Evolutionary conservation across 768 basidiomycete genomes (phyloP).

Genomic region (Lactarius tabidus): DNA sequence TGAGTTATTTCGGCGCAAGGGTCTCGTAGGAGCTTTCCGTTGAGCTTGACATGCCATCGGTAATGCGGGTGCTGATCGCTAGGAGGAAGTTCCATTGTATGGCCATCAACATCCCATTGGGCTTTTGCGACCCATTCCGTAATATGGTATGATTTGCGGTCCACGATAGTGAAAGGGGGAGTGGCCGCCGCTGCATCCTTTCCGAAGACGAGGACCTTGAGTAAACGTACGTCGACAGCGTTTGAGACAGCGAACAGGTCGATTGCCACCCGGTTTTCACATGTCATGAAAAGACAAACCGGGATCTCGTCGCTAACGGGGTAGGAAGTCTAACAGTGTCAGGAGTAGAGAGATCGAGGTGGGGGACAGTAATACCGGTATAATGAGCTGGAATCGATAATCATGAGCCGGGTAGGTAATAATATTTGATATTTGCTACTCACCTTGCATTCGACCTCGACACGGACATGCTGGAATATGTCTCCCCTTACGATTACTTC

Average conservation of each 20-base stretch:
- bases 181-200: neutral
- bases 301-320: constrained; percentile 10
- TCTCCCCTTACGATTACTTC: constrained; percentile 7
- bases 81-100: neutral
- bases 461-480: neutral
- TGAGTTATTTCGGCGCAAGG: neutral
- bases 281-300: constrained; percentile 11
- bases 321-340: constrained; percentile 5
- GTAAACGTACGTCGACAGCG: constrained; percentile 17
- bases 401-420: neutral
- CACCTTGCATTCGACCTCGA: constrained; percentile 23
- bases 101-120: constrained; percentile 12
- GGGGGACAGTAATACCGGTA: neutral
- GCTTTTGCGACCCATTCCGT: constrained; percentile 13
- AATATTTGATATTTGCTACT: neutral
- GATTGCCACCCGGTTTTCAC: neutral
- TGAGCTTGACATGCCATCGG: constrained; percentile 15
- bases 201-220: constrained; percentile 20
- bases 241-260: constrained; percentile 10
- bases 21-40: constrained; percentile 2
- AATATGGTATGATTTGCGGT: neutral
- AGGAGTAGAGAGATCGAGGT: neutral
- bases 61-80: neutral
- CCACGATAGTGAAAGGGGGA: neutral
- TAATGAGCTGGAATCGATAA: constrained; percentile 5